Evolutionary conservation across 2,329 filamentous ascomycete genomes (phyloP).

Genomic region (Hypoxylon sp.): DNA sequence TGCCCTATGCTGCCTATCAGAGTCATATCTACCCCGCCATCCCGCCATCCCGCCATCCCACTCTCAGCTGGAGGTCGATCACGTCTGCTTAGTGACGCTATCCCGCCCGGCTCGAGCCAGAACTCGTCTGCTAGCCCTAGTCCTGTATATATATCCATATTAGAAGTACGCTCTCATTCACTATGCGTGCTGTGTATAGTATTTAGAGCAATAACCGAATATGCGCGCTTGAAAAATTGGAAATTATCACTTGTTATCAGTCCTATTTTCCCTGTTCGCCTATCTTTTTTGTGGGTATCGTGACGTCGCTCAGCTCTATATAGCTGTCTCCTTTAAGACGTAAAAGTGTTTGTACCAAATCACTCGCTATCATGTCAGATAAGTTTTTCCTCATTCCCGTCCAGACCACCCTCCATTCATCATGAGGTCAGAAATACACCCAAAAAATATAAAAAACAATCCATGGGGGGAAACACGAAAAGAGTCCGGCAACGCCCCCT

Average conservation of each 20-base stretch:
- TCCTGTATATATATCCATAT: background rate
- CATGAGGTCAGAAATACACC: conserved; percentile 12
- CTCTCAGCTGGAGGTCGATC: conserved; percentile 13
- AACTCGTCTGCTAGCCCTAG: background rate
- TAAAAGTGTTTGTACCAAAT: conserved; percentile 5
- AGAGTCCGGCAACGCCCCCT: conserved; percentile 29
- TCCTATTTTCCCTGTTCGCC: conserved; percentile 20
- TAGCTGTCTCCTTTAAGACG: conserved; percentile 28
- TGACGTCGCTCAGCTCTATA: conserved; percentile 35
- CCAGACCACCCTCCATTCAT: background rate
- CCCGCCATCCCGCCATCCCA: conserved; percentile 22
- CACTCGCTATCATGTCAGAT: background rate
- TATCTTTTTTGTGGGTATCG: conserved; percentile 41
- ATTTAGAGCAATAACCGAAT: background rate
- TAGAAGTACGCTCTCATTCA: background rate
- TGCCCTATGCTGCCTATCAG: background rate
- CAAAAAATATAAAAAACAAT: background rate
- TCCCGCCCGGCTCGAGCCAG: conserved; percentile 14
- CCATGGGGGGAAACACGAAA: conserved; percentile 8
- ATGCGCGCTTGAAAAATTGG: background rate
- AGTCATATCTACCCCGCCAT: conserved; percentile 18
- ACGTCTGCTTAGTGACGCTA: conserved; percentile 18
- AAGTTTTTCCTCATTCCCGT: conserved; percentile 23
- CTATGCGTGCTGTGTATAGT: too few relatives aligned
- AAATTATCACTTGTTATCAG: conserved; percentile 11